Conservation (phyloP, 257 asterid genomes). For the Henckelia pumila region DNA sequence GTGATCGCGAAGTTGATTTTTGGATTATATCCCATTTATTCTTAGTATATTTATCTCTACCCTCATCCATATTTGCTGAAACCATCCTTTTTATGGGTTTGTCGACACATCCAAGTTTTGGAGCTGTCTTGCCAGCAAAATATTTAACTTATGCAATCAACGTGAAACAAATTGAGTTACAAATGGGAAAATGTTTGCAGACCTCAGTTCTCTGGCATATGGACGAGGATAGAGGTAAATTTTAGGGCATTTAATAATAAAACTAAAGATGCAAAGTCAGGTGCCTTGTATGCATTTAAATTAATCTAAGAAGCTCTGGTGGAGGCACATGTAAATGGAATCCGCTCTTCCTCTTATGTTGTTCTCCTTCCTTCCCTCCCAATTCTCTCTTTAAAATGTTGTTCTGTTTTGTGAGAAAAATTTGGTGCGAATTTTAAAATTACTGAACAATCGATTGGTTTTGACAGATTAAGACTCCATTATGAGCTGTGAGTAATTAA, state of each 20-base stretch:
- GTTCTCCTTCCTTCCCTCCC: neutral
- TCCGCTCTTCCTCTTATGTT: neutral
- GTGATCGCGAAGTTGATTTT: neutral
- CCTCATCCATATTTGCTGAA: neutral
- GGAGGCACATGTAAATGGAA: too few species aligned
- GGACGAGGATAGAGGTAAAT: neutral
- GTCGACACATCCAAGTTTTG: neutral
- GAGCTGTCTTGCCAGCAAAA: slow-evolving; percentile 1
- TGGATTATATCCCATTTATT: slow-evolving; percentile 3
- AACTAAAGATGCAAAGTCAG: too few species aligned
- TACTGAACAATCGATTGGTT: neutral
- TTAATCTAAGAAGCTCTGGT: neutral
- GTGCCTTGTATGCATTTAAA: neutral
- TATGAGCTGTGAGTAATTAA: neutral
- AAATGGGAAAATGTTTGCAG: neutral
- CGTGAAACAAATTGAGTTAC: neutral
- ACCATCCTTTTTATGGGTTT: neutral
- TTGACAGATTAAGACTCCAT: neutral
- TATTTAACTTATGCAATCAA: neutral
- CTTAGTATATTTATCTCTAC: neutral
- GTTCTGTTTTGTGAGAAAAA: neutral
- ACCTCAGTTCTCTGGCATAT: neutral
- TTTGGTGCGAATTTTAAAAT: neutral
- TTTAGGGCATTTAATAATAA: neutral
- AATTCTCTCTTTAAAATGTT: neutral